These are phyloP conservation scores for Boletus edulis DNA, from an alignment of 768 basidiomycete genomes.

Conservation along the genomic window DNA sequence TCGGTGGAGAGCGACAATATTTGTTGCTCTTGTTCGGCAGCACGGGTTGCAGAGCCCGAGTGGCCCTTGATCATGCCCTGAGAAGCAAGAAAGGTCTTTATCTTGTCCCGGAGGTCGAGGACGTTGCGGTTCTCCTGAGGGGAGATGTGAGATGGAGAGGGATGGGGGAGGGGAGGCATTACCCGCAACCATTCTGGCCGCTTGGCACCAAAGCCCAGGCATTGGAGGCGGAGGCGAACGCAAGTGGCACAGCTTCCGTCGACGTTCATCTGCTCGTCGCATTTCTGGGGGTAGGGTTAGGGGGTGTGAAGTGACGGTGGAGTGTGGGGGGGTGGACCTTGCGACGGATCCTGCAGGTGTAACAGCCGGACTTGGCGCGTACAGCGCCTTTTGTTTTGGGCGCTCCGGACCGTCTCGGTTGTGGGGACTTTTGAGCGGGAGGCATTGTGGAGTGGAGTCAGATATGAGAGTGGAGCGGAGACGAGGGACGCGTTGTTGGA, in stretches of 20 bases:
- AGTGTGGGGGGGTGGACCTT: conserved; percentile 50
- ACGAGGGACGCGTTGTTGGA: conserved; percentile 18
- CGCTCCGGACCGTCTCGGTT: conserved; percentile 44
- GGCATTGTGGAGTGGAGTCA: conserved; percentile 21
- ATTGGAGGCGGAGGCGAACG: conserved; percentile 75
- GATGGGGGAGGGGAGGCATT: background rate
- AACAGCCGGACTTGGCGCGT: conserved; percentile 86
- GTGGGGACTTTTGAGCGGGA: conserved; percentile 41
- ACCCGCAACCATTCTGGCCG: conserved; percentile 86
- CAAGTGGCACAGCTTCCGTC: conserved; percentile 74
- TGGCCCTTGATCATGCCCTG: conserved; percentile 92
- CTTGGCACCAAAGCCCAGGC: conserved; percentile 82
- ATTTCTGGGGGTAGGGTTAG: conserved; percentile 56
- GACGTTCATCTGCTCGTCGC: conserved; percentile 67
- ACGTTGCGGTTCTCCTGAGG: conserved; percentile 69
- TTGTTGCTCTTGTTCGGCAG: conserved; percentile 53
- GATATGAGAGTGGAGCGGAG: conserved; percentile 2
- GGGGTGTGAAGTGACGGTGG: background rate
- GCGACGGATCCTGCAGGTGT: conserved; percentile 82
- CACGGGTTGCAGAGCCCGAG: conserved; percentile 64
- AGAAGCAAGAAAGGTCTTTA: conserved; percentile 73
- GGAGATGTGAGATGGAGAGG: background rate
- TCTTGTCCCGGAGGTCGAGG: conserved; percentile 67
- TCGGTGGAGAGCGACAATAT: conserved; percentile 49
- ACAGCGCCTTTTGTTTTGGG: conserved; percentile 79